Evolutionary conservation across 495 filamentous ascomycete genomes (phyloP), one percentile per base, ranked within the genome.

Genomic region (Tuber melanosporum): DNA sequence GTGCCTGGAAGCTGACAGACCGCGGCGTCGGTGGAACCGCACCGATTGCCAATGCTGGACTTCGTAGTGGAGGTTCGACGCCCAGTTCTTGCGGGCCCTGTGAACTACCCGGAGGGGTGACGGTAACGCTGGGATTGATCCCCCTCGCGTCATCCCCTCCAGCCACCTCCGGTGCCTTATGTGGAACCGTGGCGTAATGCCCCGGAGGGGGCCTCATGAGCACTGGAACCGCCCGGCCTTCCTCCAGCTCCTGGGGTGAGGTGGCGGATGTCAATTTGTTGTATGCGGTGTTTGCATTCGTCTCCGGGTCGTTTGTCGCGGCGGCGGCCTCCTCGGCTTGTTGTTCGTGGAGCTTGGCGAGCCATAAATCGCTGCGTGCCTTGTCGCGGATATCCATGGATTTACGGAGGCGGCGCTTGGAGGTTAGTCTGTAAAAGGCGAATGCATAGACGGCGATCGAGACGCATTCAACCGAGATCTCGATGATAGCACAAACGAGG

Each of bases 301-400:
- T 83, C 73, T 83, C 82, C 0, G 49, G 70, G 36, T 78, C 79
- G n/a, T 71, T 71, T 66, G 57, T 66, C n/a, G 57, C 57, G 39
- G 42, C 32, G 15, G 26, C 71, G 19, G 71, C 78, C 45, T 98
- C 98, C 73, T 94, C 94, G 17, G 94, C 94, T 36, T 95, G 97
- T 85, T 98, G 94, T 14, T 91, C 87, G 79, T 92, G 93, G 10
- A 98, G 90, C 83, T 98, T 95, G 70, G 95, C 95, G 73, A 98
- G 93, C 87, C 98, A 98, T 75, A 99, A 88, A 83, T 97, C 94
- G 79, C 91, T 93, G 76, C 95, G 92, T 80, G 95, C 95, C 82
- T 91, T 91, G 88, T 99, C 95, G 80, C 95, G 94, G 82, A 91
- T 86, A 85, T 97, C 92, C 95, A 99, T 98, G 73, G 93, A 93